Conservation (phyloP, 73 alveolate genomes). For the Tetrahymena borealis region DNA sequence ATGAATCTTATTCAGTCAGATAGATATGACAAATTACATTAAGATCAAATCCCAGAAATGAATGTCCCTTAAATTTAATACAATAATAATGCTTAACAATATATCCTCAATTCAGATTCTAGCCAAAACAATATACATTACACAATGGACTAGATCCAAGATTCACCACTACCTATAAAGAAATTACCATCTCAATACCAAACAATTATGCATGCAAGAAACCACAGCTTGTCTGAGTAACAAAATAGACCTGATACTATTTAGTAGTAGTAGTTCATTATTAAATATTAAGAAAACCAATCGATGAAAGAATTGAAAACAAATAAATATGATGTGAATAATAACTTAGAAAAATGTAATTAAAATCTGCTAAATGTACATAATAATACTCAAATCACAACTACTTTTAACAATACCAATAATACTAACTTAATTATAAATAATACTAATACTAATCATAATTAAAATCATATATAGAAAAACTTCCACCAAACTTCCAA, state of each 20-base stretch:
- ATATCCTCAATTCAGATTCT: neutral
- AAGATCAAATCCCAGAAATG: neutral
- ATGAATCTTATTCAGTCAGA: neutral
- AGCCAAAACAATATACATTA: neutral
- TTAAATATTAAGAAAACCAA: too few species aligned
- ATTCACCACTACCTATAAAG: neutral
- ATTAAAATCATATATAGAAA: too few species aligned
- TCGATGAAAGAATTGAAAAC: too few species aligned
- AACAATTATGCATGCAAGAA: neutral
- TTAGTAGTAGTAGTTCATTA: too few species aligned
- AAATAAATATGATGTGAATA: too few species aligned
- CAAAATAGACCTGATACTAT: neutral
- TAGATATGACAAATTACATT: neutral
- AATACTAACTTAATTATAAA: too few species aligned
- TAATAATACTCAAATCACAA: too few species aligned
- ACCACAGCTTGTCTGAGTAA: neutral
- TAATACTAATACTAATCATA: too few species aligned
- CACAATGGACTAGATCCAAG: neutral
- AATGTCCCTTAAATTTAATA: neutral
- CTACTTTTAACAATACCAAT: too few species aligned
- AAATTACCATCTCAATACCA: neutral
- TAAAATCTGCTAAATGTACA: too few species aligned
- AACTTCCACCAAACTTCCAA: too few species aligned
- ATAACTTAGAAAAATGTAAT: too few species aligned
- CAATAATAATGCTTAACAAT: neutral